A percentile compares a stretch with the other conserved stretches of the same genome.
phyloP scores from a whole-genome alignment of 164 flowering plant genomes.

The Stephania yunnanensis region DNA sequence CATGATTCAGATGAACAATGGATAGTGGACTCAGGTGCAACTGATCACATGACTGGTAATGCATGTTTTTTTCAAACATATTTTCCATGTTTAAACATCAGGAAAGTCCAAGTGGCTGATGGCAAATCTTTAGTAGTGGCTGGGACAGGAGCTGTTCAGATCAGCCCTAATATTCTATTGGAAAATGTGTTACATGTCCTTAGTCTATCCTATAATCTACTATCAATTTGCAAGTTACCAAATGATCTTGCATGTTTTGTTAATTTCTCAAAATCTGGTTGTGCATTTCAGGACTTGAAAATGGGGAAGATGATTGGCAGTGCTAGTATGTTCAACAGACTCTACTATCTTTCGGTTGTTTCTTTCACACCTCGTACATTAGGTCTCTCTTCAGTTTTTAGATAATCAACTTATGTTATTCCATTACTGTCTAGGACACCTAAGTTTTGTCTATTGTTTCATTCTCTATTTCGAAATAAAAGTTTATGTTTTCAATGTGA shows the following conservation, averaged over 20 bases:
- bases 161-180: neutral
- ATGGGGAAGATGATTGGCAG: slow-evolving; percentile 22
- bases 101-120: neutral
- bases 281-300: neutral
- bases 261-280: too few species aligned
- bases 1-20: too few species aligned
- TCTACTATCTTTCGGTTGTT: neutral
- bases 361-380: too few species aligned
- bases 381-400: neutral
- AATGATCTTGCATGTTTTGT: too few species aligned
- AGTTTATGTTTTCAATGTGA: neutral
- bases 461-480: slow-evolving; percentile 4
- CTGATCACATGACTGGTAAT: neutral
- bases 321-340: slow-evolving; percentile 10
- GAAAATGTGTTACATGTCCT: slow-evolving; percentile 6
- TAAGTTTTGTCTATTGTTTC: slow-evolving; percentile 4
- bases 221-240: too few species aligned
- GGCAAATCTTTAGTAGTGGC: neutral
- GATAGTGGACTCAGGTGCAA: neutral
- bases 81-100: too few species aligned
- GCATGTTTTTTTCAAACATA: neutral
- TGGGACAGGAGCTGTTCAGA: neutral
- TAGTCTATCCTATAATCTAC: too few species aligned
- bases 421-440: too few species aligned
- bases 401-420: too few species aligned